Conservation (phyloP, 2,329 filamentous ascomycete species). For the Colletotrichum sp. region DNA sequence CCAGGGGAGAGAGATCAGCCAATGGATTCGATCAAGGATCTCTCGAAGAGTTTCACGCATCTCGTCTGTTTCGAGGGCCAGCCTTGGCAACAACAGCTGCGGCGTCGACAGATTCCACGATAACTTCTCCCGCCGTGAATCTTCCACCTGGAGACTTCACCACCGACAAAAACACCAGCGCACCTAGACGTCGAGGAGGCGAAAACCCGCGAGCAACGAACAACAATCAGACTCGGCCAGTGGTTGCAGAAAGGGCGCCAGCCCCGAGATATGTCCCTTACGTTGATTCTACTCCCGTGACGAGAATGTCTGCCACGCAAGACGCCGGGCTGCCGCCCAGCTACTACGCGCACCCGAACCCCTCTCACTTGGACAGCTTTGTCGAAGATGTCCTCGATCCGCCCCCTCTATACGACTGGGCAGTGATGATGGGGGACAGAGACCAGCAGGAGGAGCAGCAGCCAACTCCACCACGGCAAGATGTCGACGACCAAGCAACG, state of each 20-base stretch:
- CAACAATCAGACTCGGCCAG: neutral
- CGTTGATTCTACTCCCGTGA: slow-evolving; percentile 27
- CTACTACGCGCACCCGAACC: slow-evolving; percentile 33
- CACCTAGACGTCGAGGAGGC: neutral
- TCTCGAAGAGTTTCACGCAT: neutral
- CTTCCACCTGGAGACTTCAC: neutral
- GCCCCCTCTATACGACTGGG: slow-evolving; percentile 33
- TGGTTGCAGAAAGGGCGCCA: neutral
- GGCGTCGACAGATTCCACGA: neutral
- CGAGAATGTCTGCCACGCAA: slow-evolving; percentile 29
- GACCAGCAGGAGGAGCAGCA: neutral
- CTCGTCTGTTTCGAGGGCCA: neutral
- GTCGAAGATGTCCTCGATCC: slow-evolving; percentile 33
- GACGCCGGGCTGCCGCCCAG: slow-evolving; percentile 7
- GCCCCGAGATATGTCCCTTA: slow-evolving; percentile 26
- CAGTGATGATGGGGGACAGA: slow-evolving; percentile 22
- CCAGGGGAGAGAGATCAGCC: neutral
- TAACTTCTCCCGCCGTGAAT: neutral
- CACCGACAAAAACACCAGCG: neutral
- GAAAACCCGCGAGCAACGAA: neutral
- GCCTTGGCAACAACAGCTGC: neutral
- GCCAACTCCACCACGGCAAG: neutral
- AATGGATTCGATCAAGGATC: neutral
- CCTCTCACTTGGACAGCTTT: slow-evolving; percentile 34
- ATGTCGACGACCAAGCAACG: neutral